A percentile compares a stretch with the other conserved stretches of the same genome.
Conservation (phyloP, 495 filamentous ascomycete species). For the Aspergillus panamensis region DNA sequence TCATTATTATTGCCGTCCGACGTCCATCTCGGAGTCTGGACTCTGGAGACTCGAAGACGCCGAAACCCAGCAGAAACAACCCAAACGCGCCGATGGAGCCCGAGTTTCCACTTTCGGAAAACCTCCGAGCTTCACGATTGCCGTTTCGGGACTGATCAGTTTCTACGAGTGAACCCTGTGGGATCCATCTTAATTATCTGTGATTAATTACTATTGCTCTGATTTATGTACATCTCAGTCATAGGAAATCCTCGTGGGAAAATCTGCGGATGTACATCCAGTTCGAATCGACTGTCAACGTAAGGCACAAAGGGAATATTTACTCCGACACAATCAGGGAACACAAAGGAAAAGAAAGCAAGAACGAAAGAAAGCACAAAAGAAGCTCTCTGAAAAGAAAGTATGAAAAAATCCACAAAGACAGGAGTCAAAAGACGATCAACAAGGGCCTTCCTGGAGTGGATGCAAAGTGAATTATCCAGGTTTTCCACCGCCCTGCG, state of each 20-base stretch:
- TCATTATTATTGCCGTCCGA: background rate
- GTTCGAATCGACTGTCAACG: background rate
- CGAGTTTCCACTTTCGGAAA: background rate
- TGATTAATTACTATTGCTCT: too few species aligned
- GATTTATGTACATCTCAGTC: too few species aligned
- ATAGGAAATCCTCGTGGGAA: background rate
- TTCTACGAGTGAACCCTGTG: background rate
- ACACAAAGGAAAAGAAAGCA: conserved; percentile 3
- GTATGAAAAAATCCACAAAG: background rate
- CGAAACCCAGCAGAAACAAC: background rate
- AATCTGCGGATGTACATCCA: background rate
- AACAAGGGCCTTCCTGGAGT: background rate
- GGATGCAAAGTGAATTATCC: too few species aligned
- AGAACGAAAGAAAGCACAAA: too few species aligned
- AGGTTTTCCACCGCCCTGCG: background rate
- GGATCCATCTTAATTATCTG: too few species aligned
- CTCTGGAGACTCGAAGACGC: background rate
- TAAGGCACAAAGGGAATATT: background rate
- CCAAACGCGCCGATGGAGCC: background rate
- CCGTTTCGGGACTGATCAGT: background rate
- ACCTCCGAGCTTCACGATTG: background rate
- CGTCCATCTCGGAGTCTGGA: background rate
- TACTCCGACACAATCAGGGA: background rate
- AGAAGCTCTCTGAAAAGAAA: too few species aligned
- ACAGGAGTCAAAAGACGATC: background rate